Conservation (phyloP, 176 grass and related monocot genomes). For the Pontederia paniculata region DNA sequence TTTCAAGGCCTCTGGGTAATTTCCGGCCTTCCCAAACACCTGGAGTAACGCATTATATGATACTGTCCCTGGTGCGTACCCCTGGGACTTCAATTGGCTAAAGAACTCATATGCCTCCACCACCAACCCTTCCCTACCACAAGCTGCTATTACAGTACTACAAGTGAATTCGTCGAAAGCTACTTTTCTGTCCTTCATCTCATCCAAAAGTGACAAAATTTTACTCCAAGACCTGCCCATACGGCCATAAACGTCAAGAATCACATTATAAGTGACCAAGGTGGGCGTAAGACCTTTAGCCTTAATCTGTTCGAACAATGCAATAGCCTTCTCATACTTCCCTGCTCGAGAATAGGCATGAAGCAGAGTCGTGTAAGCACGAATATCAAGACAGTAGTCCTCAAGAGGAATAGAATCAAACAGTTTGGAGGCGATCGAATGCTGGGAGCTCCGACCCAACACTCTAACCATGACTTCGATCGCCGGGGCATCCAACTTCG, state of each 20-base stretch:
- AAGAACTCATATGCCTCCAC: slow-evolving; percentile 56
- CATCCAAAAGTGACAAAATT: slow-evolving; percentile 49
- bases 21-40: slow-evolving; percentile 63
- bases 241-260: slow-evolving; percentile 73
- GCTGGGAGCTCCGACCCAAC: slow-evolving; percentile 30
- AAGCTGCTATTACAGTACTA: slow-evolving; percentile 72
- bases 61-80: slow-evolving; percentile 44
- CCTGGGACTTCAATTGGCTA: slow-evolving; percentile 44
- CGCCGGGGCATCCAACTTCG: slow-evolving; percentile 25
- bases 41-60: slow-evolving; percentile 77
- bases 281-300: slow-evolving; percentile 42
- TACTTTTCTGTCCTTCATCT: slow-evolving; percentile 32
- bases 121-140: slow-evolving; percentile 43
- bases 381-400: slow-evolving; percentile 30
- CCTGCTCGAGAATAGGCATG: slow-evolving; percentile 47
- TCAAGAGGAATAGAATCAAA: neutral
- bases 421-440: slow-evolving; percentile 33
- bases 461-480: slow-evolving; percentile 61
- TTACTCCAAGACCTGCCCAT: slow-evolving; percentile 68
- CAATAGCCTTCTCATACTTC: slow-evolving; percentile 40
- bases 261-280: slow-evolving; percentile 81
- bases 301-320: slow-evolving; percentile 52
- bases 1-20: slow-evolving; percentile 40
- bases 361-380: slow-evolving; percentile 68
- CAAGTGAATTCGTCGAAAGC: slow-evolving; percentile 68